Evolutionary conservation across 306 rosid genomes (phyloP), one percentile per base, ranked within the genome.

Genomic region (Cucurbita maxima): DNA sequence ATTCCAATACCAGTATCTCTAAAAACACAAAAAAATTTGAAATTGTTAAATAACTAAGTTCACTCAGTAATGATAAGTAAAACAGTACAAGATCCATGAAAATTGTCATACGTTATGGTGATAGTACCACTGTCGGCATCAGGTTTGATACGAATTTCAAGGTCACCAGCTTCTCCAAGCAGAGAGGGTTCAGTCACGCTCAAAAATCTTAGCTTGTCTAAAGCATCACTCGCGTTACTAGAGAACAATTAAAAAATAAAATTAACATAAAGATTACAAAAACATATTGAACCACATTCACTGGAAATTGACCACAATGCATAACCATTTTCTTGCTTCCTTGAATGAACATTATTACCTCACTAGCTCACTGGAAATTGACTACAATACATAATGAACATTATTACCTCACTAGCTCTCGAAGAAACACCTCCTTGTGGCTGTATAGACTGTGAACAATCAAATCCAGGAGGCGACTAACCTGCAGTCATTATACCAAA

Each of bases 1-100:
- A 95, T 95, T 82, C 99, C 97, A 83, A 95, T 89, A 63, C 99
- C 99, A 79, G 97, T 86, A 79, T 95, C 99, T 30, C 97, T 91
- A 67, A 50, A 79, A 66, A 58, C 15, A 43, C 73, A 54, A 44
- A 76, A 34, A 25, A 25, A 0, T 0, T 9, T 30, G 30, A 37
- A 37, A 50, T 50, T 70, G 4, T 51, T 50, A 9, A 5, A 8
- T 36, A 50, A 22, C 38, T 9, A 56, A 68, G 34, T n/a, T 58
- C 76, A 58, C 16, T 55, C 38, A 7, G 2, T 9, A 64, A 51
- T 10, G 36, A 2, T 36, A 45, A 45, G 40, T 22, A 69, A 6
- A 53, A 41, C 3, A 10, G 55, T 55, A 14, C 13, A 19, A 38
- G 38, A 38, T 43, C 38, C 4, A 54, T 19, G 53, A 73, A 54